These are phyloP conservation scores for Lachancea waltii DNA, from an alignment of 805 yeast species.

Conservation along the genomic window DNA sequence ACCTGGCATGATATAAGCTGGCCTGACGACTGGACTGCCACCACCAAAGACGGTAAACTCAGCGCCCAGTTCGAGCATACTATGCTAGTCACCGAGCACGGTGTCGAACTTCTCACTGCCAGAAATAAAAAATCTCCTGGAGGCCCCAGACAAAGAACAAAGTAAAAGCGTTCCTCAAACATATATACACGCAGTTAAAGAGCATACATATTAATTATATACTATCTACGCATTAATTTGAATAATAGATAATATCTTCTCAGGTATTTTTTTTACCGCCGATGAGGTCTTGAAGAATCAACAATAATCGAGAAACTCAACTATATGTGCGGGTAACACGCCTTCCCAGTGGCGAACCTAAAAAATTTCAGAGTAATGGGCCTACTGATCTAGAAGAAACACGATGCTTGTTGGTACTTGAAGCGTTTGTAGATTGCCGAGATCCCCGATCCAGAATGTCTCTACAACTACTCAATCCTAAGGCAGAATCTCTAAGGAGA, in stretches of 20 bases:
- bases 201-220: too few relatives aligned
- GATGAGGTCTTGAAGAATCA: too few relatives aligned
- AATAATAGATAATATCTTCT: too few relatives aligned
- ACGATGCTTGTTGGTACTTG: too few relatives aligned
- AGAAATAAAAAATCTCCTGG: constrained; percentile 82
- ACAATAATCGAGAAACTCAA: too few relatives aligned
- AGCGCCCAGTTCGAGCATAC: constrained; percentile 97
- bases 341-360: constrained; percentile 5
- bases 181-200: background rate
- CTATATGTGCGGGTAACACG: constrained; percentile 2
- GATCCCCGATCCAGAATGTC: too few relatives aligned
- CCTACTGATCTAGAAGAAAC: too few relatives aligned
- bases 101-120: constrained; percentile 84
- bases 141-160: constrained; percentile 61
- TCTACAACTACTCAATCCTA: constrained; percentile 87
- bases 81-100: constrained; percentile 84
- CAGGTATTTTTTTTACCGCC: too few relatives aligned
- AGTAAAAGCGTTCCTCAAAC: constrained; percentile 14
- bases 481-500: constrained; percentile 95
- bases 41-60: constrained; percentile 80
- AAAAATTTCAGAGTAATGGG: constrained; percentile 3
- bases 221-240: too few relatives aligned
- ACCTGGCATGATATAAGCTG: constrained; percentile 72
- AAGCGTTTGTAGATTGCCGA: too few relatives aligned
- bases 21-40: constrained; percentile 98